Conservation (phyloP, 441 rosid genomes). For the Eruca vesicaria region DNA sequence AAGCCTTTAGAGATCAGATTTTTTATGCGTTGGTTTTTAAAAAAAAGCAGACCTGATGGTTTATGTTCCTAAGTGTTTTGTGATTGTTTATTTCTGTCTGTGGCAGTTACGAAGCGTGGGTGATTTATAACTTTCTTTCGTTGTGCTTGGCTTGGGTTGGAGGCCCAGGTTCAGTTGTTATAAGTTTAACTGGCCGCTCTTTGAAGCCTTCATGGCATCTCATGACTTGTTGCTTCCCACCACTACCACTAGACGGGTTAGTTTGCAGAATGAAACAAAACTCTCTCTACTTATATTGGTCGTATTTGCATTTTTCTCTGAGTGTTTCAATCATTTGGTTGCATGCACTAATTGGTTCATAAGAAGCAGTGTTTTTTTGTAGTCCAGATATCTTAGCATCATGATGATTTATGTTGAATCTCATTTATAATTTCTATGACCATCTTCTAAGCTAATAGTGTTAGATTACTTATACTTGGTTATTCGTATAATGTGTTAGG, state of each 20-base stretch:
- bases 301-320: not conserved
- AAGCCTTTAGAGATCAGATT: not conserved
- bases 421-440: not conserved
- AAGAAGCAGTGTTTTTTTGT: not conserved
- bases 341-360: not conserved
- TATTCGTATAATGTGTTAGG: slow-evolving; percentile 43
- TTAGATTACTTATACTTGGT: slow-evolving; percentile 1
- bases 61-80: not conserved
- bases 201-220: slow-evolving; percentile 72
- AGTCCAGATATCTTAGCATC: not conserved
- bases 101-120: slow-evolving; percentile 95
- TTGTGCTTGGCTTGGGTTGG: slow-evolving; percentile 97
- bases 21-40: not conserved
- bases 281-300: not conserved
- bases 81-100: slow-evolving; percentile 23
- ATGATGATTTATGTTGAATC: not conserved
- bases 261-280: slow-evolving; percentile 18
- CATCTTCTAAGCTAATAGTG: slow-evolving; percentile 17
- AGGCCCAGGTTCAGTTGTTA: slow-evolving; percentile 91
- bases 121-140: slow-evolving; percentile 83
- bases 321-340: not conserved
- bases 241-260: slow-evolving; percentile 85
- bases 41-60: slow-evolving; percentile 1
- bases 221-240: slow-evolving; percentile 91
- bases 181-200: slow-evolving; percentile 79